Percentiles rank a stretch among this genome's conserved stretches.
phyloP scores from a whole-genome alignment of 257 asterid species.

The Solanum pimpinellifolium region DNA sequence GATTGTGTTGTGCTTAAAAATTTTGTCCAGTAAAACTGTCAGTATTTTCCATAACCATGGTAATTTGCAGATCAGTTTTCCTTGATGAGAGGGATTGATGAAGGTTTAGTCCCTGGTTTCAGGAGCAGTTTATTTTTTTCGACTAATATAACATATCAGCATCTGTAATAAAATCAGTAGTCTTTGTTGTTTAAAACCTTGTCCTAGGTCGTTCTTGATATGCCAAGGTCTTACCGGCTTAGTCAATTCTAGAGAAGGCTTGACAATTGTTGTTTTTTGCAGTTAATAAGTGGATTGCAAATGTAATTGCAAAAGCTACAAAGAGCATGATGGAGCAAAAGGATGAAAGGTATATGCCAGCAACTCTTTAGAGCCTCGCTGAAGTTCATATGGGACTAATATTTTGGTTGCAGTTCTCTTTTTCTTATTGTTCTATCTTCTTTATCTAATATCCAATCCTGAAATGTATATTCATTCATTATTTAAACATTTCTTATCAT shows the following conservation, averaged over 20 bases:
- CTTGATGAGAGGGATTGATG: not conserved
- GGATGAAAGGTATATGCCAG: slow-evolving; percentile 63
- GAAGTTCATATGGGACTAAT: not conserved
- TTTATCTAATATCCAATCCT: not conserved
- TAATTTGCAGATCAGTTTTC: not conserved
- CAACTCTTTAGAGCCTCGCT: not conserved
- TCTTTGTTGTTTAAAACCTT: not conserved
- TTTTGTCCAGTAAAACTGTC: not conserved
- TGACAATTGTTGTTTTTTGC: not conserved
- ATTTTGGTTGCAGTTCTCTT: not conserved
- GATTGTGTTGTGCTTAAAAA: not conserved
- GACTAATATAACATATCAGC: not conserved
- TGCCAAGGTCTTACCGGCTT: not conserved
- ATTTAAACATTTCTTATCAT: not conserved
- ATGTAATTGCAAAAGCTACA: slow-evolving; percentile 81
- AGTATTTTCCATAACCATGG: not conserved
- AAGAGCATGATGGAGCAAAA: slow-evolving; percentile 90
- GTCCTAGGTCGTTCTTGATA: not conserved
- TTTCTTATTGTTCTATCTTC: not conserved
- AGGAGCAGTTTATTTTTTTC: not conserved
- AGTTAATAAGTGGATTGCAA: slow-evolving; percentile 99
- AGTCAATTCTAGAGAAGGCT: not conserved
- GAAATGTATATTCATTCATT: not conserved
- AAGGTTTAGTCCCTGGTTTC: not conserved
- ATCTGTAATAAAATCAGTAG: not conserved